Evolutionary conservation across 139 green algal genomes (phyloP).

Genomic region (Gonium pectorale): DNA sequence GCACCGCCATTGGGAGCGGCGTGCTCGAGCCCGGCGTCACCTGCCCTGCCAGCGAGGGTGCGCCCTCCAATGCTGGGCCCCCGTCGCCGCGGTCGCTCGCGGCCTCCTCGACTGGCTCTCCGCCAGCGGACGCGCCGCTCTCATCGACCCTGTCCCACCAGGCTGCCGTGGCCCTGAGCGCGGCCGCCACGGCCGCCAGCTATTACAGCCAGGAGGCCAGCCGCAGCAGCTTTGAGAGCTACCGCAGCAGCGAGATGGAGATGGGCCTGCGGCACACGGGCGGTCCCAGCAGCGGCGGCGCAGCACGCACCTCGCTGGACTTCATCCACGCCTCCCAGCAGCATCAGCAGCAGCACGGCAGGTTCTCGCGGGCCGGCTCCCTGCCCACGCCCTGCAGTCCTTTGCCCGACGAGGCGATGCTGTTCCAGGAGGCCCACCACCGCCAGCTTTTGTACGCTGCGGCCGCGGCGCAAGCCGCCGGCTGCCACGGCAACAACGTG

Average conservation of each 20-base stretch:
- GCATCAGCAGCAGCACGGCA: neutral
- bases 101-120: neutral
- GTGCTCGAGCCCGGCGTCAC: neutral
- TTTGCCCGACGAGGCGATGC: neutral
- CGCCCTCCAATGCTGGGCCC: neutral
- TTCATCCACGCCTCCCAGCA: neutral
- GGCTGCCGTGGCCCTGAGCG: neutral
- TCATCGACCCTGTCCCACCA: neutral
- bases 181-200: neutral
- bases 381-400: neutral
- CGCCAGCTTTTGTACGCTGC: neutral
- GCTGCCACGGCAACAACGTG: neutral
- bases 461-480: slow-evolving; percentile 1
- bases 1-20: no score
- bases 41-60: neutral
- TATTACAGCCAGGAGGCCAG: slow-evolving; percentile 43
- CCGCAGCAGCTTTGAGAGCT: slow-evolving; percentile 46
- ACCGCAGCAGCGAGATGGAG: slow-evolving; percentile 31
- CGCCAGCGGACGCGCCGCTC: neutral
- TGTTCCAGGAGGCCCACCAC: slow-evolving; percentile 2
- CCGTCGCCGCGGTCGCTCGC: neutral
- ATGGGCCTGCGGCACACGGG: slow-evolving; percentile 1
- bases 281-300: slow-evolving; percentile 13
- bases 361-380: neutral
- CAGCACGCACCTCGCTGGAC: neutral